Base-by-base conservation (phyloP, 768 basidiomycete species). In the Ramaria sp. region DNA sequence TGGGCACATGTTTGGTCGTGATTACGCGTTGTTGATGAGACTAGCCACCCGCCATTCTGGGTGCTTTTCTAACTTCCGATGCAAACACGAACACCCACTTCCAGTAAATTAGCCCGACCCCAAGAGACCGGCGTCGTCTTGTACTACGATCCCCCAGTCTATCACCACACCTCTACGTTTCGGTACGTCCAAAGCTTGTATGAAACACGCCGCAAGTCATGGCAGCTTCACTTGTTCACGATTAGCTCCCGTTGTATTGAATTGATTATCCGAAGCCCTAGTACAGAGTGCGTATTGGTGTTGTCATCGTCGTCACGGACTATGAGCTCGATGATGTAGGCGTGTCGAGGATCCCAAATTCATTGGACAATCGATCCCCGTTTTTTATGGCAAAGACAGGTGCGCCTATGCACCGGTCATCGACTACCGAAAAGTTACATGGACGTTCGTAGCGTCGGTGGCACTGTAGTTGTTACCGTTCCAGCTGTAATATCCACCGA, bases 231-330 rank as follows among this genome's bases (percentile, higher is more conserved):
- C 20, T 28, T 10, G 28, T 54, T n/a, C 36, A 22, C 6, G 25
- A 25, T 30, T 27, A 55, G 53, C 5, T 48, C 42, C 12, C 32
- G 16, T 18, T 30, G 47, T 24, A 30, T 55, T 6, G 43, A 55
- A 47, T 27, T 55, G 32, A 55, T 5, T 12, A 55, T 55, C 34
- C 53, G 53, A 10, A 55, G 44, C 36, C 53, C 53, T 15, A 45
- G 39, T 28, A 45, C 47, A 55, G 20, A 48, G 53, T 55, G 32
- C 24, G 48, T 15, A 16, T 15, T 22, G 25, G 38, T 16, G 16
- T 16, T 24, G 10, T 42, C 42, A 34, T n/a, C 18, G 25, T 24
- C 43, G 43, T 13, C 32, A 32, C 10, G 51, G 12, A 18, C 38
- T 39, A 37, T n/a, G n/a, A n/a, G 32, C 25, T 47, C 44, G 12